phyloP scores from a whole-genome alignment of 768 basidiomycete genomes.

The Mycena olivaceomarginata region DNA sequence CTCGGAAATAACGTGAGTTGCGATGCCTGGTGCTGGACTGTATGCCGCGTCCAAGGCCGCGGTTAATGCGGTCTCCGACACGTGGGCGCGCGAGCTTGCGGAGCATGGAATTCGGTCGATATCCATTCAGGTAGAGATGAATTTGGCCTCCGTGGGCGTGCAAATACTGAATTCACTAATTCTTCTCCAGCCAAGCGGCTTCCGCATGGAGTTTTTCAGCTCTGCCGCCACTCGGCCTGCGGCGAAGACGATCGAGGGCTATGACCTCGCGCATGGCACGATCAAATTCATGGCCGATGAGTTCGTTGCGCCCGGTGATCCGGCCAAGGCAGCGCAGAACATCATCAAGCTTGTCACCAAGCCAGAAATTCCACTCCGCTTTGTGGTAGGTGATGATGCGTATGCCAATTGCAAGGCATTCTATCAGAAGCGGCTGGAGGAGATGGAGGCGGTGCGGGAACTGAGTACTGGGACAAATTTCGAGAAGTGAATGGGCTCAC shows the following conservation, averaged over 20 bases:
- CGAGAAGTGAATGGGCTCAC: no score
- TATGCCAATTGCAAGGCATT: constrained; percentile 4
- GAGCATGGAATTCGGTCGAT: constrained; percentile 23
- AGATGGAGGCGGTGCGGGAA: constrained; percentile 6
- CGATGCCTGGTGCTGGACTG: not conserved
- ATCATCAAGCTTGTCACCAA: constrained; percentile 8
- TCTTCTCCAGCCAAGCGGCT: not conserved
- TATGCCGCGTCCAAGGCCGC: constrained; percentile 18
- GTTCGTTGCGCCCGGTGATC: not conserved
- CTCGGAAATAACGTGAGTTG: not conserved
- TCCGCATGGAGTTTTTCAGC: constrained; percentile 16
- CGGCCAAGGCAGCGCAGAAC: constrained; percentile 12
- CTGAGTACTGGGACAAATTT: constrained; percentile 17
- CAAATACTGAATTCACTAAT: not conserved
- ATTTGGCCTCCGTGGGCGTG: not conserved
- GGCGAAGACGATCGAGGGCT: constrained; percentile 5
- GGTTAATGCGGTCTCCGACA: constrained; percentile 10
- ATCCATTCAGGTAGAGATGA: not conserved
- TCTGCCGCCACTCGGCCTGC: not conserved
- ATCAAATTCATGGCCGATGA: not conserved
- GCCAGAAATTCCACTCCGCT: constrained; percentile 8
- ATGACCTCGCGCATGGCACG: not conserved
- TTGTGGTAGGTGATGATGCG: constrained; percentile 16
- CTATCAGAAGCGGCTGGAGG: constrained; percentile 17
- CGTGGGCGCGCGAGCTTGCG: constrained; percentile 7